A percentile compares a stretch with the other conserved stretches of the same genome.
phyloP scores from a whole-genome alignment of 441 rosid genomes.

The Capsella rubella region DNA sequence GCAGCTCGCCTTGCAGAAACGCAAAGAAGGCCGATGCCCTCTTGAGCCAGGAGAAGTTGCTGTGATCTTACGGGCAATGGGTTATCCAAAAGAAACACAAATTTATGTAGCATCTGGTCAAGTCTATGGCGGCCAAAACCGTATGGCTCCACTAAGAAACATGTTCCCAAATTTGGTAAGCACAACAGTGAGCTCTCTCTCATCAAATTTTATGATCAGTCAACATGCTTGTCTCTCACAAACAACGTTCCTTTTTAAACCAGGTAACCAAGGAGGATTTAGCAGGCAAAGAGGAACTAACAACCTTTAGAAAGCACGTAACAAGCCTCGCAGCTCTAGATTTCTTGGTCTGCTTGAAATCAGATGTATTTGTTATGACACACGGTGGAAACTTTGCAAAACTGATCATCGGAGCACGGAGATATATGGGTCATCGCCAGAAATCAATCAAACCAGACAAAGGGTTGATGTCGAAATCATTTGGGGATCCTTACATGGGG shows the following conservation, averaged over 20 bases:
- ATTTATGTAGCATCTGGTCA: slow-evolving; percentile 99
- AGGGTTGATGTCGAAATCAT: slow-evolving; percentile 97
- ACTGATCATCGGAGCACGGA: slow-evolving; percentile 92
- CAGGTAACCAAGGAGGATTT: slow-evolving; percentile 99
- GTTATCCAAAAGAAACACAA: slow-evolving; percentile 97
- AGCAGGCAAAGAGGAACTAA: slow-evolving; percentile 79
- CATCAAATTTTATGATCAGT: neutral
- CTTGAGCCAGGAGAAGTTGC: slow-evolving; percentile 99
- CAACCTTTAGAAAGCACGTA: slow-evolving; percentile 88
- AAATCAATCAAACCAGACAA: slow-evolving; percentile 98
- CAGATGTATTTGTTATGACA: slow-evolving; percentile 98
- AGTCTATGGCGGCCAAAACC: slow-evolving; percentile 97
- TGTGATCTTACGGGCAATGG: slow-evolving; percentile 96
- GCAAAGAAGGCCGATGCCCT: slow-evolving; percentile 99
- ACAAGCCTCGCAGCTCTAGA: slow-evolving; percentile 98
- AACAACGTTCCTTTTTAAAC: slow-evolving; percentile 3
- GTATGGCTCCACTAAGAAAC: slow-evolving; percentile 98
- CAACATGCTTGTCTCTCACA: slow-evolving; percentile 1
- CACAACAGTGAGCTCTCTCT: neutral
- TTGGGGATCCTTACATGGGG: slow-evolving; percentile 98
- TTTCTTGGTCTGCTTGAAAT: slow-evolving; percentile 94
- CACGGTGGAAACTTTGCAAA: slow-evolving; percentile 99
- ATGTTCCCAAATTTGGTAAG: slow-evolving; percentile 95
- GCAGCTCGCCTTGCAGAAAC: slow-evolving; percentile 91
- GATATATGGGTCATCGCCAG: slow-evolving; percentile 93